Base-by-base conservation (phyloP, 495 filamentous ascomycete species). In the Clohesyomyces aquaticus region DNA sequence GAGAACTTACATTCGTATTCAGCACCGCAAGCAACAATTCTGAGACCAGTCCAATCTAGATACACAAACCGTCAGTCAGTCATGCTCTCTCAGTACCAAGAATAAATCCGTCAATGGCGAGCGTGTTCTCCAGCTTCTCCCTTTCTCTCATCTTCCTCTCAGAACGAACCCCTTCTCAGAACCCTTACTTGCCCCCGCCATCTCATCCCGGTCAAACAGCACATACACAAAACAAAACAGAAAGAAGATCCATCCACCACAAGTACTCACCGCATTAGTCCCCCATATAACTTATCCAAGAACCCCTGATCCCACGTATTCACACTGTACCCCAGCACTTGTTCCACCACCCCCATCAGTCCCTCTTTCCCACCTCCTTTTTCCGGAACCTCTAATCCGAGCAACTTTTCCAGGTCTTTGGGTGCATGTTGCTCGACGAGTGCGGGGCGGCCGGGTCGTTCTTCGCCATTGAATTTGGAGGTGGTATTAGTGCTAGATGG, bases 241-340 rank as follows among this genome's bases (percentile, higher is more conserved):
- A 38, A 21, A 35, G 38, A 22, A 22, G 16, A 62, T 62, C 3
- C 27, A 52, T 14, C 14, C 35, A 12, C 16, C 29, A 4, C 3
- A 35, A 35, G n/a, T 27, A 69, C 82, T 38, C 66, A 87, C 89
- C 16, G 92, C 86, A 75, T 94, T 92, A 25, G 90, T 94, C 52
- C 85, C 21, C 88, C 87, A 74, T 96, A 97, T 29, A 96, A 78
- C 78, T 96, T 96, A 75, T 96, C 91, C 73, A 97, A 75, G 76
- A 98, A 96, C 8, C 93, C 94, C 71, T 93, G 91, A 74, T 93
- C 88, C 93, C 93, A 98, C 29, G 93, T 97, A 75, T 98, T 98
- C 69, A 96, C 93, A 50, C 85, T 89, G 77, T 94, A 90, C 54
- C 82, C 79, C 54, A 96, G 79, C 29, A 95, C 78, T 66, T 85